Conservation (phyloP, 2,329 filamentous ascomycete species). For the Ophiognomonia clavigignenti-juglandacearum region DNA sequence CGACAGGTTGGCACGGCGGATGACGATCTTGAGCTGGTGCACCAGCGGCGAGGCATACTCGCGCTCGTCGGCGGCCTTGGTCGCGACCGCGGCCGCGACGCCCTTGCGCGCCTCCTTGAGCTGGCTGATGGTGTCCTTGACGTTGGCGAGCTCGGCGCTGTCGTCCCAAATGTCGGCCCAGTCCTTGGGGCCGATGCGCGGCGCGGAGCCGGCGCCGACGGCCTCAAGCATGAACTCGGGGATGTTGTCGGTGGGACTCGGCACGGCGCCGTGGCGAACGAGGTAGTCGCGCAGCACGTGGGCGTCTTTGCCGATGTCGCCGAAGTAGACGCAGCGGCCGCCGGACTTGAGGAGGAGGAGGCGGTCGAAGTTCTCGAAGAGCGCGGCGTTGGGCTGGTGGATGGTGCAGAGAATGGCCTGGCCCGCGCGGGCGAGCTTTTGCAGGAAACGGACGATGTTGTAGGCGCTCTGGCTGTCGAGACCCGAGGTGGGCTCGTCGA, state of each 20-base stretch:
- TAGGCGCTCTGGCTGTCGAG: constrained; percentile 69
- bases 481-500: constrained; percentile 75
- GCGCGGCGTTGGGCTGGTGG: constrained; percentile 79
- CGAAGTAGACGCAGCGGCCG: constrained; percentile 80
- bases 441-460: constrained; percentile 74
- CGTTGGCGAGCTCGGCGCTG: constrained; percentile 62
- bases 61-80: constrained; percentile 54
- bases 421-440: constrained; percentile 70
- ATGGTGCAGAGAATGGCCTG: constrained; percentile 90
- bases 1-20: constrained; percentile 66
- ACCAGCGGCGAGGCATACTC: constrained; percentile 78
- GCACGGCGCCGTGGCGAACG: constrained; percentile 54
- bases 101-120: constrained; percentile 58
- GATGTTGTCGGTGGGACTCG: constrained; percentile 51
- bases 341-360: constrained; percentile 74
- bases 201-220: constrained; percentile 68
- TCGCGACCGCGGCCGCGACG: constrained; percentile 20
- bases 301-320: constrained; percentile 75
- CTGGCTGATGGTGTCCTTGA: constrained; percentile 61
- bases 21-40: constrained; percentile 76
- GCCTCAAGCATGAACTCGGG: constrained; percentile 84
- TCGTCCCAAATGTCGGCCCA: constrained; percentile 78
- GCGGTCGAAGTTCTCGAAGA: constrained; percentile 86
- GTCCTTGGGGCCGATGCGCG: constrained; percentile 68
- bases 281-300: constrained; percentile 62